Evolutionary conservation across 257 asterid species (phyloP).

Genomic region (Penstemon barbatus): DNA sequence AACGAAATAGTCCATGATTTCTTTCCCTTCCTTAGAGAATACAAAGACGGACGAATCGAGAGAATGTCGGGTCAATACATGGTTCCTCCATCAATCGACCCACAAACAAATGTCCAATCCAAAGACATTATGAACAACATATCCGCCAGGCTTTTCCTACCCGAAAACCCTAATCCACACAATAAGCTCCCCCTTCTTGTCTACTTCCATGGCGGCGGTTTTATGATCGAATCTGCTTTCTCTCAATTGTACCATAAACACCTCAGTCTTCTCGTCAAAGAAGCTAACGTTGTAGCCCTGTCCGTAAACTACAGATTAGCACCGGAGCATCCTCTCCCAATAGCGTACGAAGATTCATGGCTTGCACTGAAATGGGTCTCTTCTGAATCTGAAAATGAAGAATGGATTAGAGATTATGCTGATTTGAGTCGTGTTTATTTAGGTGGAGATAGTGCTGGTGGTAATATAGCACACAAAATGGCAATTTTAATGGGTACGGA

Average conservation of each 20-base stretch:
- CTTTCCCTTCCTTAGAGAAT: constrained; percentile 39
- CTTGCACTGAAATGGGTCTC: constrained; percentile 36
- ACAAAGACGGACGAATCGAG: constrained; percentile 36
- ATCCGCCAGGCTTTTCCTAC: constrained; percentile 36
- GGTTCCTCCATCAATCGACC: constrained; percentile 33
- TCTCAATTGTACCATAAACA: constrained; percentile 41
- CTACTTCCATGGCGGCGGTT: constrained; percentile 52
- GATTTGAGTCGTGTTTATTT: constrained; percentile 48
- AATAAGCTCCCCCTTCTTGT: constrained; percentile 36
- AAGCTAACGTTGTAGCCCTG: constrained; percentile 29
- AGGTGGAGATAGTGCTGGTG: constrained; percentile 79
- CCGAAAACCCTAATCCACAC: neutral
- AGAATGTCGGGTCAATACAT: constrained; percentile 36
- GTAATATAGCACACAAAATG: constrained; percentile 46
- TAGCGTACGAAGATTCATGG: constrained; percentile 38
- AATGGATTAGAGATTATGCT: constrained; percentile 46
- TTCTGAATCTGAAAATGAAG: constrained; percentile 31
- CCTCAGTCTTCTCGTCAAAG: constrained; percentile 30
- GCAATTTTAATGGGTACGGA: constrained; percentile 46
- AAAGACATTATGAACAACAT: constrained; percentile 32
- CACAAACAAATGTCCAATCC: constrained; percentile 34
- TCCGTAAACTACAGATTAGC: constrained; percentile 49
- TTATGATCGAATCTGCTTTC: constrained; percentile 40
- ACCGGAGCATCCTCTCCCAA: constrained; percentile 44
- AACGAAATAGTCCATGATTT: constrained; percentile 32